Evolutionary conservation across 139 green algal genomes (phyloP).

Genomic region (Micractinium conductrix): DNA sequence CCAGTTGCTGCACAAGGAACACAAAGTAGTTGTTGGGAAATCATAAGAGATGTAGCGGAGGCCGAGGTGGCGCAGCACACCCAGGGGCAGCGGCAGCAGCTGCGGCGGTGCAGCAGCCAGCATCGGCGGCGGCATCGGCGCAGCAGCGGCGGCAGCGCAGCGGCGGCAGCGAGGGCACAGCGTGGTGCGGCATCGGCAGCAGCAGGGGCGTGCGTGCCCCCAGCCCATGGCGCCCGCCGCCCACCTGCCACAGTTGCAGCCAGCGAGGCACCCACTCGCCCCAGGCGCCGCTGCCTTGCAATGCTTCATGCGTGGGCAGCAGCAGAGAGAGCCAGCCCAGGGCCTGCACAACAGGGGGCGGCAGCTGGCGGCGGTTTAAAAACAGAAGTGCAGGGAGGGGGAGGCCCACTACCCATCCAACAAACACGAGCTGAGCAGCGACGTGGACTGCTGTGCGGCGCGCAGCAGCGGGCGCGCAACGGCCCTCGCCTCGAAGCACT

Average conservation of each 20-base stretch:
- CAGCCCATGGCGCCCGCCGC: background rate
- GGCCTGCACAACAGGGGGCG: no score
- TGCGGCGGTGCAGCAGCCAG: no score
- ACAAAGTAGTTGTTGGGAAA: background rate
- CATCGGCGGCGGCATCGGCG: slow-evolving; percentile 29
- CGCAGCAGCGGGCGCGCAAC: background rate
- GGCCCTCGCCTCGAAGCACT: slow-evolving; percentile 47
- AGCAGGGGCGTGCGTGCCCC: no score
- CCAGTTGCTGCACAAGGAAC: slow-evolving; percentile 17
- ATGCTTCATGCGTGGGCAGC: slow-evolving; percentile 64
- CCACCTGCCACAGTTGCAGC: slow-evolving; percentile 48
- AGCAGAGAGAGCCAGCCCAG: slow-evolving; percentile 74
- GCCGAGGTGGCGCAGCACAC: background rate
- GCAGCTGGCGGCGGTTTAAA: no score
- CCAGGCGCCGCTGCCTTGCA: slow-evolving; percentile 36
- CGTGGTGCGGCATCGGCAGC: no score
- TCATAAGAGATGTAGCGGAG: background rate
- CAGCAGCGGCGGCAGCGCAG: slow-evolving; percentile 24
- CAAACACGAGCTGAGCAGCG: no score
- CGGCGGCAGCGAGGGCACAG: no score
- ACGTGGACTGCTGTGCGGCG: background rate
- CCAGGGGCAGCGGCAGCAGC: no score
- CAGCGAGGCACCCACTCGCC: slow-evolving; percentile 59
- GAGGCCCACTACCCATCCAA: no score
- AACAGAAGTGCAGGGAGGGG: no score